Evolutionary conservation across 257 asterid species (phyloP), one percentile per base, ranked within the genome.

Genomic region (Marsdenia floribunda): DNA sequence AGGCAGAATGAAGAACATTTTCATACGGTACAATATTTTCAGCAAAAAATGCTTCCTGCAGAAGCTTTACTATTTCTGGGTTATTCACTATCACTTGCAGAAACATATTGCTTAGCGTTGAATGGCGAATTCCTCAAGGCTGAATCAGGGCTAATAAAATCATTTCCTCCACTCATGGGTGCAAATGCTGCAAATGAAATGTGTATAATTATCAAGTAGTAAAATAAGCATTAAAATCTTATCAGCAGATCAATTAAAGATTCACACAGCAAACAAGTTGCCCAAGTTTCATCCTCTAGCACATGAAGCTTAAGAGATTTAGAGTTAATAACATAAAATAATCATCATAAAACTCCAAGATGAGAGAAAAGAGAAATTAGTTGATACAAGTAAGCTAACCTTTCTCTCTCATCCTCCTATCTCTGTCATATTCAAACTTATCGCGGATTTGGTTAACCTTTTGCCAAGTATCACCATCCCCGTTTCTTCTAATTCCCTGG

Each of bases 371-470:
- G 75, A 64, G 75, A 70, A 47, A 11, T 70, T 33, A 49, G 60
- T 8, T 60, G 26, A 70, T 76, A 68, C 67, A 70, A 67, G 42
- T 68, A 46, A 75, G 75, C 90, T 79, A 29, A 92, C 99, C 97
- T 87, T 82, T 94, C 68, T 87, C 91, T 80, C 92, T 81, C 97
- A 90, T 88, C 86, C 98, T 90, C 88, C 89, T 88, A 78, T 89
- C 99, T 71, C 96, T 85, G 80, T 94, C 96, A 70, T 87, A 90
- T 85, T 94, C 98, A 86, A 90, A 94, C 82, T 89, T 94, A 85
- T 92, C 99, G 16, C 97, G 93, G 79, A 94, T 75, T 85, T 86
- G 93, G 83, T 80, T 80, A 80, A 82, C 96, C 83, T 85, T 88
- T 75, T 88, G 92, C 90, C 90, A 85, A 53, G 88, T 78, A 59